Percentiles rank a stretch among this genome's conserved stretches.
Conservation (phyloP, 2,329 filamentous ascomycete species). For the Rutstroemia sp. region DNA sequence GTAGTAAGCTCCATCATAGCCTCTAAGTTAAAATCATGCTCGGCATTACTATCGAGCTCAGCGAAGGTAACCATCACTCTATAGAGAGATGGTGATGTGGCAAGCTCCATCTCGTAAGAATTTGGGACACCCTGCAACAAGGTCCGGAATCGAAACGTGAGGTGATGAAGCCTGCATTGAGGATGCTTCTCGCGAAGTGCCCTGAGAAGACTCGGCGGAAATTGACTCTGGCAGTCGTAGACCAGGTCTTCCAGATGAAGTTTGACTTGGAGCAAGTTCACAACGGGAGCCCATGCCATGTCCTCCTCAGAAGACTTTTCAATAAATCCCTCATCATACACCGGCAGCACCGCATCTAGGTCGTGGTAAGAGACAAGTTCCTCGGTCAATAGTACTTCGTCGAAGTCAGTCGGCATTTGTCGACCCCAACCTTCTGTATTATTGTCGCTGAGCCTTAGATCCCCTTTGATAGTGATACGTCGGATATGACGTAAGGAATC, state of each 20-base stretch:
- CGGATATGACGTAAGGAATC: conserved; percentile 6
- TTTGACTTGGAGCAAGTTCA: conserved; percentile 4
- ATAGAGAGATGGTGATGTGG: conserved; percentile 11
- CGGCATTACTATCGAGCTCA: conserved; percentile 4
- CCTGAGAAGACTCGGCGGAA: conserved; percentile 10
- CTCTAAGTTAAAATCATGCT: conserved; percentile 12
- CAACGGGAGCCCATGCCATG: conserved; percentile 9
- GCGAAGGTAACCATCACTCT: conserved; percentile 9
- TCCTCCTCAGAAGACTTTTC: conserved; percentile 11
- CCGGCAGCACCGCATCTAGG: background rate
- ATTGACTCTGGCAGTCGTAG: conserved; percentile 11
- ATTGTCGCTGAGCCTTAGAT: conserved; percentile 3
- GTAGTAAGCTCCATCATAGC: conserved; percentile 11
- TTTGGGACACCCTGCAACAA: conserved; percentile 4
- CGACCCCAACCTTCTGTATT: conserved; percentile 1
- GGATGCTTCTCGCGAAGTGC: conserved; percentile 10
- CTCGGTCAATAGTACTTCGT: conserved; percentile 8
- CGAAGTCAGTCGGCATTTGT: conserved; percentile 1
- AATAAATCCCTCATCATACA: conserved; percentile 9
- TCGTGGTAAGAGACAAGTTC: background rate
- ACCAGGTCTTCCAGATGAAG: conserved; percentile 7
- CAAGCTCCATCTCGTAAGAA: conserved; percentile 11
- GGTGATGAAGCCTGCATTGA: conserved; percentile 11
- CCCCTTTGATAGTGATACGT: conserved; percentile 11
- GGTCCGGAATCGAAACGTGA: conserved; percentile 11